Conservation (phyloP, 208 protist species). For the Trypanosoma lewisi region DNA sequence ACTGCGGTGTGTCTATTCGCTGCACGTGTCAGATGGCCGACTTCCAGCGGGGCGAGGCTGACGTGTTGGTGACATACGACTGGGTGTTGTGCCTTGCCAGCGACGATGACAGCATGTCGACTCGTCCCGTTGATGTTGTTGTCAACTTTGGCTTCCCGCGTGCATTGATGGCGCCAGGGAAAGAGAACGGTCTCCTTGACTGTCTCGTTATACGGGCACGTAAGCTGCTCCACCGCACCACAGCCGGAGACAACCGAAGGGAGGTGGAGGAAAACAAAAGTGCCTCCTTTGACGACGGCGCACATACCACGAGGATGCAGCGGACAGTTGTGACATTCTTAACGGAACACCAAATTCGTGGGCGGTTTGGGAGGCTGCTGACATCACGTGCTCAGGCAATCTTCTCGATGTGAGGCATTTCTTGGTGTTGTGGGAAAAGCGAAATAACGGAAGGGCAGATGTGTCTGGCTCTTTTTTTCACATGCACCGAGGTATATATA, state of each 20-base stretch:
- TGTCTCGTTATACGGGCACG: conserved; percentile 39
- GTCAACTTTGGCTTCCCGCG: conserved; percentile 64
- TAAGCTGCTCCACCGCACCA: conserved; percentile 24
- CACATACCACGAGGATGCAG: background rate
- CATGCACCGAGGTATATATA: background rate
- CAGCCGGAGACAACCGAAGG: background rate
- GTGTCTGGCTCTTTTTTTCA: background rate
- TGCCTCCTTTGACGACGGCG: background rate
- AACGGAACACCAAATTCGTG: conserved; percentile 61
- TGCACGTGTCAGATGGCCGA: conserved; percentile 33
- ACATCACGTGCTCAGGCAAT: conserved; percentile 36
- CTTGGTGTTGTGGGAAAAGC: background rate
- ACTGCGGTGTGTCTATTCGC: conserved; percentile 21
- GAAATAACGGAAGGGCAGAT: conserved; percentile 14
- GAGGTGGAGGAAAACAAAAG: background rate
- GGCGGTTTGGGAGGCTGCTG: conserved; percentile 39
- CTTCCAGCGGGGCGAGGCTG: conserved; percentile 36
- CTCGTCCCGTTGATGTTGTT: conserved; percentile 30
- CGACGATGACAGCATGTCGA: conserved; percentile 22
- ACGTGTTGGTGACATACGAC: conserved; percentile 62
- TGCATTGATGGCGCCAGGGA: conserved; percentile 32
- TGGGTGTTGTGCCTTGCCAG: conserved; percentile 20
- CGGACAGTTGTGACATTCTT: conserved; percentile 34
- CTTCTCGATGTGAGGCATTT: background rate
- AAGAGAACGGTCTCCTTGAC: conserved; percentile 43